A percentile compares a stretch with the other conserved stretches of the same genome.
These are phyloP conservation scores for Cytospora mali DNA, from an alignment of 2,329 filamentous ascomycete species.

Conservation along the genomic window DNA sequence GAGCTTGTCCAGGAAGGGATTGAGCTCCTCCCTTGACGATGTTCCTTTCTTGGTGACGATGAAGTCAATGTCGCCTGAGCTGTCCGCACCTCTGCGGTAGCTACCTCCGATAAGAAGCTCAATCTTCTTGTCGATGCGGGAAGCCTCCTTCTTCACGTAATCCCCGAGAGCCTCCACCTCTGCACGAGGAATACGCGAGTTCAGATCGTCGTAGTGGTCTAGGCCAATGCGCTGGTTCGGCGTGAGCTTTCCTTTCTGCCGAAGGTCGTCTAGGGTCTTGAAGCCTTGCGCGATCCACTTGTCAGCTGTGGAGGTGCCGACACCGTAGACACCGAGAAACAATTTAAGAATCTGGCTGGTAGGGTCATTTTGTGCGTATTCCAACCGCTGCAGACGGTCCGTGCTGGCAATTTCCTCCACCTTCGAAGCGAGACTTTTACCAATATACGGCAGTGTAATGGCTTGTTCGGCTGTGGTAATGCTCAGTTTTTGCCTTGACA, in stretches of 20 bases:
- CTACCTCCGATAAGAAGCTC: conserved; percentile 79
- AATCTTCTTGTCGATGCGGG: conserved; percentile 62
- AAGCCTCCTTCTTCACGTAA: conserved; percentile 63
- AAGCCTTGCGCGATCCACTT: conserved; percentile 78
- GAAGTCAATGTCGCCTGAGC: conserved; percentile 82
- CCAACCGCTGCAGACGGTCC: conserved; percentile 69
- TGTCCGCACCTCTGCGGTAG: conserved; percentile 76
- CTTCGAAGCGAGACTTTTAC: conserved; percentile 73
- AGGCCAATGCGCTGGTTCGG: conserved; percentile 74
- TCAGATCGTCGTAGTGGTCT: conserved; percentile 79
- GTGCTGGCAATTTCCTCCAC: conserved; percentile 88
- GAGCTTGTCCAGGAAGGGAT: conserved; percentile 63
- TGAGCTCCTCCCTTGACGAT: conserved; percentile 55
- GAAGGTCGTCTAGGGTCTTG: conserved; percentile 73
- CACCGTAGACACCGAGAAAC: conserved; percentile 81
- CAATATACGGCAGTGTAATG: conserved; percentile 66
- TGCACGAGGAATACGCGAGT: conserved; percentile 72
- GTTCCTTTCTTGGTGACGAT: conserved; percentile 74
- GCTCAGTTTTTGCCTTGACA: conserved; percentile 62
- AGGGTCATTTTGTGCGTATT: conserved; percentile 69
- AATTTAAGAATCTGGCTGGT: conserved; percentile 65
- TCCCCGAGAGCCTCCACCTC: conserved; percentile 73
- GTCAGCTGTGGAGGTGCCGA: conserved; percentile 68
- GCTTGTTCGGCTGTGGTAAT: conserved; percentile 74
- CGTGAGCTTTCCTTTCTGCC: conserved; percentile 62